Base-by-base conservation (phyloP, 2,329 filamentous ascomycete genomes). In the Cercospora berteroae region DNA sequence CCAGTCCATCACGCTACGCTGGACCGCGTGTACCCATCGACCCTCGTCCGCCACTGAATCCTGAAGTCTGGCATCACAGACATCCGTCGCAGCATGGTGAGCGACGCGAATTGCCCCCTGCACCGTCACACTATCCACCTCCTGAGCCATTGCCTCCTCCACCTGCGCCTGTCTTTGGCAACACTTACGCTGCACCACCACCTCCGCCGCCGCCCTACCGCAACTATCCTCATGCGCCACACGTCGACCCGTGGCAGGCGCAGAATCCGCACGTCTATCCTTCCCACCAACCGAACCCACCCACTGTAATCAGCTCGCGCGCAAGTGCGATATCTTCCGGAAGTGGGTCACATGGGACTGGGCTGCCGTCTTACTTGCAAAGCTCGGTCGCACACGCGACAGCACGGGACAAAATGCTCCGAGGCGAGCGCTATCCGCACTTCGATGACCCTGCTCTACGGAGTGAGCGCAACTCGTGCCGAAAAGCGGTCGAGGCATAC, bases 341-440 rank as follows among this genome's bases (percentile, higher is more conserved):
- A 80, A 56, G 66, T 65, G 80, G 82, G 67, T 71, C 64, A 72
- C 75, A 55, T 73, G 73, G 60, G 74, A 75, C 60, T 65, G 18
- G 13, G 8, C 64, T 52, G 66, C 64, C 29, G 58, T 60, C 27
- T n/a, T 56, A 64, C 23, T 23, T 56, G 31, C 59, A 48, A 5
- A 27, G 39, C 23, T 18, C 16, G 7, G 23, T 16, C n/a, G 25
- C 42, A 9, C 63, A 73, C 57, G 65, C 73, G 64, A 65, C 89
- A 1, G 92, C 97, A 77, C 95, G 95, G 79, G 91, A 96, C 68
- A 93, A 95, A 77, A 98, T 98, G 94, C 82, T 96, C 16, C 84
- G 85, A 33, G 92, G 92, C 12, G 86, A 91, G 48, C 85, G 88
- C n/a, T 98, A 93, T 79, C 89, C 89, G 68, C 91, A 92, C 6